A percentile compares a stretch with the other conserved stretches of the same genome.
Conservation (phyloP, 805 yeast species). For the Myxozyma sirexii region DNA sequence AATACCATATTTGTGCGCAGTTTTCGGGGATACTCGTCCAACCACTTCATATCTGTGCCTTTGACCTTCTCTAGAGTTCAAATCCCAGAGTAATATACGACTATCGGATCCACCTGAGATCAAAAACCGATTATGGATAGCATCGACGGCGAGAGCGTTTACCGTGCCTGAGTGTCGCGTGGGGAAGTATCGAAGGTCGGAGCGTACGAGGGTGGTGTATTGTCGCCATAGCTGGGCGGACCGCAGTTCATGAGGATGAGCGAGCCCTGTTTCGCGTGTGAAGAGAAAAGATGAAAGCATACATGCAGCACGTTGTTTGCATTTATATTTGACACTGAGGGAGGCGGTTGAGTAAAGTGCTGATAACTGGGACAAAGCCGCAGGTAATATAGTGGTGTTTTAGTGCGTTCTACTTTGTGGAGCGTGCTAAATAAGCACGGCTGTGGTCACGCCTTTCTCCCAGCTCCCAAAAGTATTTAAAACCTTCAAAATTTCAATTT, state of each 20-base stretch:
- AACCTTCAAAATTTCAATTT: background rate
- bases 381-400: background rate
- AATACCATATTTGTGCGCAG: conserved; percentile 69
- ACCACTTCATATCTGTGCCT: conserved; percentile 34
- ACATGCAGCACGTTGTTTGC: background rate
- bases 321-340: background rate
- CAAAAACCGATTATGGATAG: conserved; percentile 48
- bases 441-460: background rate
- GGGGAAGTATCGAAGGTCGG: conserved; percentile 35
- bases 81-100: conserved; percentile 67
- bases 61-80: conserved; percentile 42
- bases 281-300: conserved; percentile 32
- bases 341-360: no score
- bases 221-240: conserved; percentile 25
- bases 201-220: conserved; percentile 24
- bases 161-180: conserved; percentile 50
- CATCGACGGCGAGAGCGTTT: conserved; percentile 63
- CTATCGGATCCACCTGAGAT: conserved; percentile 78
- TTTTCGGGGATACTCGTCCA: conserved; percentile 14
- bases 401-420: no score
- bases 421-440: background rate
- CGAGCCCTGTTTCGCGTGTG: conserved; percentile 32
- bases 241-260: conserved; percentile 31
- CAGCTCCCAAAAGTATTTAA: background rate
- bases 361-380: no score